A percentile compares a stretch with the other conserved stretches of the same genome.
Evolutionary conservation across 2,329 filamentous ascomycete genomes (phyloP).

Genomic region (Stagonosporopsis chrysanthemi): DNA sequence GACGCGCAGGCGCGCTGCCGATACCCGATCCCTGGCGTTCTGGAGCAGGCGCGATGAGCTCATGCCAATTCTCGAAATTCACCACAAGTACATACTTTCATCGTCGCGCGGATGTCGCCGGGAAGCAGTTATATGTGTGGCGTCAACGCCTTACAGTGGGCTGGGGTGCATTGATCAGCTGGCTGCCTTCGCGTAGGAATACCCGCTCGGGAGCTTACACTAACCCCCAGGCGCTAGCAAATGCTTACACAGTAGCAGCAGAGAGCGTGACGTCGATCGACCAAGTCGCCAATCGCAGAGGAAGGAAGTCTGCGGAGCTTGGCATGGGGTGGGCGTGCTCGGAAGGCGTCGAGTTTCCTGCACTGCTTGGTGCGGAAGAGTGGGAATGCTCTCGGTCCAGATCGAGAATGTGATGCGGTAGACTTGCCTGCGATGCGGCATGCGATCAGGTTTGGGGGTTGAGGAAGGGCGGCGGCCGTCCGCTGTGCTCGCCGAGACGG

Average conservation of each 20-base stretch:
- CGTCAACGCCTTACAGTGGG: slow-evolving; percentile 10
- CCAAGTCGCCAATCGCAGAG: slow-evolving; percentile 20
- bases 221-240: slow-evolving; percentile 25
- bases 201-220: slow-evolving; percentile 23
- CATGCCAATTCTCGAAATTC: neutral
- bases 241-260: slow-evolving; percentile 35
- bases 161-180: slow-evolving; percentile 12
- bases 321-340: slow-evolving; percentile 12
- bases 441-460: neutral
- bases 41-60: neutral
- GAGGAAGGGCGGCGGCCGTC: neutral
- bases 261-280: slow-evolving; percentile 29
- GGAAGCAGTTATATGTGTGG: slow-evolving; percentile 14
- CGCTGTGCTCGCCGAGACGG: slow-evolving; percentile 23
- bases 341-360: slow-evolving; percentile 24
- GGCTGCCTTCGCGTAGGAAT: slow-evolving; percentile 18
- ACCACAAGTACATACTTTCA: neutral
- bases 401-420: slow-evolving; percentile 5
- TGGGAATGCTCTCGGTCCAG: slow-evolving; percentile 8
- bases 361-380: slow-evolving; percentile 4
- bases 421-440: neutral
- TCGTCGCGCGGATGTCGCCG: slow-evolving; percentile 30
- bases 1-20: neutral
- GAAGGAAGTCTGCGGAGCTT: slow-evolving; percentile 20
- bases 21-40: neutral